These are phyloP conservation scores for Arctium lappa DNA, from an alignment of 129 eudicot genomes.

Conservation along the genomic window DNA sequence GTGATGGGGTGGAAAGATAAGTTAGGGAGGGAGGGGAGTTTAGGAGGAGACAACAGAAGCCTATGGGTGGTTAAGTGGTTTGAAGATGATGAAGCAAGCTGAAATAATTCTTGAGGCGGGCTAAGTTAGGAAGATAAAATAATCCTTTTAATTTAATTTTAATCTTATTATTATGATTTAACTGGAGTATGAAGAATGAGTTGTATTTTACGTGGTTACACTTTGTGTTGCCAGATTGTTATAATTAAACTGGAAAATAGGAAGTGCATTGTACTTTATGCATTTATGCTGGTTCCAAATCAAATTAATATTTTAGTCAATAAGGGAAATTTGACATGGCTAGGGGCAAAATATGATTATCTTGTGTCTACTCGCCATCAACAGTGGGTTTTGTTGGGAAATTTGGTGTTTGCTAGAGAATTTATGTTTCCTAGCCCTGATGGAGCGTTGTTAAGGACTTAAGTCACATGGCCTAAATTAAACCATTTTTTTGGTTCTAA, in stretches of 20 bases:
- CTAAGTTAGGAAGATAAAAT: not conserved
- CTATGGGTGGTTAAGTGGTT: not conserved
- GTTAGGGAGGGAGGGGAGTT: too few relatives aligned
- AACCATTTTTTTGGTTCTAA: not conserved
- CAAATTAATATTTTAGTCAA: not conserved
- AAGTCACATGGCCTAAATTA: not conserved
- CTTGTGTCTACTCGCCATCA: not conserved
- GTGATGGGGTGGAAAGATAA: too few relatives aligned
- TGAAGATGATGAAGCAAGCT: not conserved
- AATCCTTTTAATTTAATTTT: too few relatives aligned
- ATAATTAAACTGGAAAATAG: not conserved
- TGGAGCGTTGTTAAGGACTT: not conserved
- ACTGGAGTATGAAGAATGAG: not conserved
- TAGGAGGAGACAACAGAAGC: not conserved
- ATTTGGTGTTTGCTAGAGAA: not conserved
- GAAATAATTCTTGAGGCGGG: not conserved
- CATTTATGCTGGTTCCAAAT: not conserved
- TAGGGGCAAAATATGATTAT: not conserved
- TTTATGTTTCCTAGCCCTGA: not conserved
- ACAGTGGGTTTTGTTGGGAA: not conserved
- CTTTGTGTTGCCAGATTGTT: not conserved
- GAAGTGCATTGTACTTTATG: not conserved
- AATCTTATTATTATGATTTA: not conserved
- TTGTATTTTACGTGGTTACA: too few relatives aligned
- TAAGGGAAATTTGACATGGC: not conserved